These are phyloP conservation scores for Solanum tarapatanum DNA, from an alignment of 257 asterid species.

Conservation along the genomic window DNA sequence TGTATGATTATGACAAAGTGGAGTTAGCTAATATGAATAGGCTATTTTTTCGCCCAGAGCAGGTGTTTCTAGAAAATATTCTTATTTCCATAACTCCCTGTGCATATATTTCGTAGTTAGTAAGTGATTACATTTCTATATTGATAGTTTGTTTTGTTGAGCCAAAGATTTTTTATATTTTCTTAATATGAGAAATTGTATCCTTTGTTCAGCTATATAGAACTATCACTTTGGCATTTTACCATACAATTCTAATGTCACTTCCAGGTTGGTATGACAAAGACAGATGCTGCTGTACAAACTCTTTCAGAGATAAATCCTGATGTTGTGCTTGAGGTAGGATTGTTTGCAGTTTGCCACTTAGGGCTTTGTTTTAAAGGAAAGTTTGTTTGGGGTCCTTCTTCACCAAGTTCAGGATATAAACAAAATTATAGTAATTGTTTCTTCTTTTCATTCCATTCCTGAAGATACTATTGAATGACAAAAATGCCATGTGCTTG, in stretches of 20 bases:
- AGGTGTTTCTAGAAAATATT: constrained; percentile 39
- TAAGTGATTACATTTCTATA: background rate
- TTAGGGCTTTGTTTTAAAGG: background rate
- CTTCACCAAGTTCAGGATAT: background rate
- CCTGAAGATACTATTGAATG: background rate
- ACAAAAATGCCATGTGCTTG: background rate
- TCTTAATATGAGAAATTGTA: background rate
- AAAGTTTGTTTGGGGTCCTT: background rate
- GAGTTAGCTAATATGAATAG: constrained; percentile 99
- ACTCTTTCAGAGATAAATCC: constrained; percentile 94
- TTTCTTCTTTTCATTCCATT: background rate
- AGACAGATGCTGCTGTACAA: constrained; percentile 98
- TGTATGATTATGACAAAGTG: constrained; percentile 97
- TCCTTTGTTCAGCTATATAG: background rate
- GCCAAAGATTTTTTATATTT: background rate
- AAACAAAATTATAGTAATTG: background rate
- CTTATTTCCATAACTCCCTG: background rate
- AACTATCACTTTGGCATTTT: background rate
- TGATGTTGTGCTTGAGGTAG: constrained; percentile 95
- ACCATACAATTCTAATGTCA: background rate
- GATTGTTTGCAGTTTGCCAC: background rate
- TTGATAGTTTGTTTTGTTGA: background rate
- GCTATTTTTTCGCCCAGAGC: constrained; percentile 96
- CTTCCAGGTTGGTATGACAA: constrained; percentile 84
- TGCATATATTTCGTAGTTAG: background rate